A percentile compares a stretch with the other conserved stretches of the same genome.
Conservation (phyloP, 208 protist species). For the Polymyxa betae region DNA sequence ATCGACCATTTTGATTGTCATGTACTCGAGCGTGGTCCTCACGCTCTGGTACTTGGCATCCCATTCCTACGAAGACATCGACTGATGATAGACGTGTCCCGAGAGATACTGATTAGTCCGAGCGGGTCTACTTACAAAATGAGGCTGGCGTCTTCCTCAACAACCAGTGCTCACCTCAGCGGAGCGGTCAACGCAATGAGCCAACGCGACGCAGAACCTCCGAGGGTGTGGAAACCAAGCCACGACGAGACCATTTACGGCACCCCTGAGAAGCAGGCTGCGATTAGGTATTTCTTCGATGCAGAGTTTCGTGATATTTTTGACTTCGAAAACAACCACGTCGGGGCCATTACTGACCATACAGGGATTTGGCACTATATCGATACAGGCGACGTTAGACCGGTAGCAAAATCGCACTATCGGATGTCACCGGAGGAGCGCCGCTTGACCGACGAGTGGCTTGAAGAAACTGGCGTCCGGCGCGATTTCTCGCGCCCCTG, state of each 20-base stretch:
- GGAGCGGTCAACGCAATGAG: no score
- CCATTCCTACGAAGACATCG: no score
- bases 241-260: background rate
- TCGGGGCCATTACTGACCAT: background rate
- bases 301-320: background rate
- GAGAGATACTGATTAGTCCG: no score
- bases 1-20: no score
- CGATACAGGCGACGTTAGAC: background rate
- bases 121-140: no score
- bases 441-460: background rate
- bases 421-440: background rate
- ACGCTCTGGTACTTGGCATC: no score
- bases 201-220: no score
- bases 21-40: no score
- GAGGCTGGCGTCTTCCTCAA: no score
- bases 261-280: background rate
- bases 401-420: background rate
- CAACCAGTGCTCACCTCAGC: no score
- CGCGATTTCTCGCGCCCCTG: background rate
- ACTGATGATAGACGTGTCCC: no score
- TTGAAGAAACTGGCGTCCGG: background rate
- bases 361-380: background rate
- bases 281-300: background rate
- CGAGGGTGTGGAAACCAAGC: no score
- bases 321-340: background rate